A percentile compares a stretch with the other conserved stretches of the same genome.
These are phyloP conservation scores for Artomyces pyxidatus DNA, from an alignment of 768 basidiomycete genomes.

Conservation along the genomic window DNA sequence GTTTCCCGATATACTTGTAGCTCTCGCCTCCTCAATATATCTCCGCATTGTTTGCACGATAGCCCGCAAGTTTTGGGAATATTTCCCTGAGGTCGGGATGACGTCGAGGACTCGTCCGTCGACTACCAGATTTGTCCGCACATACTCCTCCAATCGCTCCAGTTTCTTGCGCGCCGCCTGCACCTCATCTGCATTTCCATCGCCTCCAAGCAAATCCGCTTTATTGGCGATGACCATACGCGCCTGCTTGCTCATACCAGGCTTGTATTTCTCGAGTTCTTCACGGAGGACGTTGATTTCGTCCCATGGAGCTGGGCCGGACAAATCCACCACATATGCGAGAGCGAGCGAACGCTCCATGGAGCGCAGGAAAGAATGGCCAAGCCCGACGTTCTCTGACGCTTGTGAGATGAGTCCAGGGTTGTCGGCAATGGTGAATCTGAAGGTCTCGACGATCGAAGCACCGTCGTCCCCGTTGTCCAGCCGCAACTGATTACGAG, in stretches of 20 bases:
- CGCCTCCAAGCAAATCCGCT: constrained; percentile 70
- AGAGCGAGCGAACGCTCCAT: constrained; percentile 89
- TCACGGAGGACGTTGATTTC: constrained; percentile 64
- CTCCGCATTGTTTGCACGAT: constrained; percentile 60
- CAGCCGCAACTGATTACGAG: constrained; percentile 36
- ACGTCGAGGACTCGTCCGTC: constrained; percentile 47
- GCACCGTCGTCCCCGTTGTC: constrained; percentile 10
- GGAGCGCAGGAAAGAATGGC: constrained; percentile 87
- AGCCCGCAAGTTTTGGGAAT: constrained; percentile 66
- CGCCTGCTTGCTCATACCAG: constrained; percentile 68
- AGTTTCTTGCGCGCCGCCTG: constrained; percentile 52
- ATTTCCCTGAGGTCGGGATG: constrained; percentile 81
- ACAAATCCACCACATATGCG: constrained; percentile 88
- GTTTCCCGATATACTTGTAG: too few relatives aligned
- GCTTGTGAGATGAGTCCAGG: constrained; percentile 85
- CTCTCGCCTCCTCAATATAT: constrained; percentile 59
- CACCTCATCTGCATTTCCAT: constrained; percentile 32
- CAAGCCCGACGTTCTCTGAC: constrained; percentile 85
- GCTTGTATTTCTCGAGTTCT: constrained; percentile 80
- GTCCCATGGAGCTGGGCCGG: constrained; percentile 63
- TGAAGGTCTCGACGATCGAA: constrained; percentile 50
- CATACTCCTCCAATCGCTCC: constrained; percentile 45
- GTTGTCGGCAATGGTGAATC: constrained; percentile 96
- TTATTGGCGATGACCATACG: constrained; percentile 91
- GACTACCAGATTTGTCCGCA: constrained; percentile 35